phyloP scores from a whole-genome alignment of 148 eudicot species.

The Cornus florida region DNA sequence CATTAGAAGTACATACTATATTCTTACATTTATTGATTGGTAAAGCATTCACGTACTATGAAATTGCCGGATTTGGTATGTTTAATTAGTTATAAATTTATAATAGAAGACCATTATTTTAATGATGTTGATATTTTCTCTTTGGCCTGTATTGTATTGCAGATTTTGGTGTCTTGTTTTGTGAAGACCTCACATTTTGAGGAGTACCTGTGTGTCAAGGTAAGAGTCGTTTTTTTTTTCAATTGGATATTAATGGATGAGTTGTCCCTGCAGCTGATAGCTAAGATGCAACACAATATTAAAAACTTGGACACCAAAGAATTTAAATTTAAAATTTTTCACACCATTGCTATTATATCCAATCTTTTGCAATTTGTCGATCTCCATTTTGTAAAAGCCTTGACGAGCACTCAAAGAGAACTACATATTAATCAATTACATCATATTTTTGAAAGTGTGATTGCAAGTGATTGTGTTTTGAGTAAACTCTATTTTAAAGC shows the following conservation, averaged over 20 bases:
- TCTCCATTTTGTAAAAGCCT: not conserved
- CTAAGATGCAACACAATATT: not conserved
- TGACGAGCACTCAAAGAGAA: not conserved
- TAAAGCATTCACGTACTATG: not conserved
- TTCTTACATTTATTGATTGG: not conserved
- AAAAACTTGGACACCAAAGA: too few species aligned
- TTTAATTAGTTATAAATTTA: not conserved
- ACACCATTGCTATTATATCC: not conserved
- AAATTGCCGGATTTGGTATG: not conserved
- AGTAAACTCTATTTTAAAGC: not conserved
- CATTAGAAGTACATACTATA: not conserved
- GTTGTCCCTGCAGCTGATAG: not conserved
- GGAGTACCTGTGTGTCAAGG: slow-evolving; percentile 79
- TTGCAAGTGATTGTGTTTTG: not conserved
- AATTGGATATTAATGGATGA: not conserved
- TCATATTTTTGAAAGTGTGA: not conserved
- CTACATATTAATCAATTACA: not conserved
- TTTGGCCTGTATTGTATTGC: slow-evolving; percentile 20
- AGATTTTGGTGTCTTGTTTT: slow-evolving; percentile 85
- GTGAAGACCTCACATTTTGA: slow-evolving; percentile 83
- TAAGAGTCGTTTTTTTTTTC: slow-evolving; percentile 10
- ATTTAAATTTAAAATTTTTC: too few species aligned
- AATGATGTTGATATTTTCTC: not conserved
- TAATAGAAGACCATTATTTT: not conserved
- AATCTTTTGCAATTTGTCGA: not conserved